Base-by-base conservation (phyloP, 2,329 filamentous ascomycete species). In the Zymoseptoria brevis region DNA sequence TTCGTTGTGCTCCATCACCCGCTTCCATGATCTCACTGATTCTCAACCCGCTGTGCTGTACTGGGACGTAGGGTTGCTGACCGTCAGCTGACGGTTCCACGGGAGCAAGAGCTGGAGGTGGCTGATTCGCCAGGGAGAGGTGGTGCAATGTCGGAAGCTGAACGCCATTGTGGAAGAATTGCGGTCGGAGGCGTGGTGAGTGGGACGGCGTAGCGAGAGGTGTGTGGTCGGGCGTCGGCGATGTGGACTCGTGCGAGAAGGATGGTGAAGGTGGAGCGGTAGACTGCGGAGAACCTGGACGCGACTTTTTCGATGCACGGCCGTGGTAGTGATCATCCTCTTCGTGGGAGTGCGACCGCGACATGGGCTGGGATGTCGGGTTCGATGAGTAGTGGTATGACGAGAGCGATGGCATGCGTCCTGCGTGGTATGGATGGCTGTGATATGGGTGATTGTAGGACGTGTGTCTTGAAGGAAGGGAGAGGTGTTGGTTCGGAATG, bases 171-270 rank as follows among this genome's bases (percentile, higher is more conserved):
- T 81, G 79, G 58, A 81, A 80, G 65, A 79, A 83, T 70, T 89
- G 87, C 2, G 93, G 90, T 61, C 92, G 84, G 66, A 99, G 81
- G 50, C 94, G 89, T 55, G 94, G 94, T 19, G 92, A 96, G 75
- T 97, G 94, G 50, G 92, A 93, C 4, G 93, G 93, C 4, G 93
- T 99, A 26, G 92, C 93, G 58, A 97, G 85, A n/a, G 93, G 93
- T n/a, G 94, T 97, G 79, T 96, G 92, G 71, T 97, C 93, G 9
- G 93, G 94, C 1, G 93, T 99, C 4, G 93, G 94, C 8, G 93
- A 97, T 53, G 93, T 83, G 9, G 93, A 96, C 75, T 96, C 91
- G 76, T 96, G 91, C 1, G 93, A 96, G 74, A 96, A 96, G 3
- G 92, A 96, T 24, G 93, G 93, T 30, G 93, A 97, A 24, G 93